These are phyloP conservation scores for Linderniella brevidens DNA, from an alignment of 257 asterid species.

Conservation along the genomic window DNA sequence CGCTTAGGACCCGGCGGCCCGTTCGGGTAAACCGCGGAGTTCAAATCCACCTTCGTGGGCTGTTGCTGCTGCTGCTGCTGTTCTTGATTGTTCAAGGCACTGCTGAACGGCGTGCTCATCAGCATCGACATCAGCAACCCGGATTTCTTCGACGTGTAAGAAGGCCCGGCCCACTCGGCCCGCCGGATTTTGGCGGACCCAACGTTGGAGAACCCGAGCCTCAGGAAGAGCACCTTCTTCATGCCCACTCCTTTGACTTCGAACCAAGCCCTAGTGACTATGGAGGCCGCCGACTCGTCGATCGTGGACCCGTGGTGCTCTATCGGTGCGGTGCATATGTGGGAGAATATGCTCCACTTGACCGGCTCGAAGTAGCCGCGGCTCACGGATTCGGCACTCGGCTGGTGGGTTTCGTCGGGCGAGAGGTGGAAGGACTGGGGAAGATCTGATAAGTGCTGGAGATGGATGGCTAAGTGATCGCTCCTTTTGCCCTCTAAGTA, in stretches of 20 bases:
- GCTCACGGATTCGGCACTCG: constrained; percentile 38
- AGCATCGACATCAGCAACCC: constrained; percentile 56
- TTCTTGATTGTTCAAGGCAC: constrained; percentile 26
- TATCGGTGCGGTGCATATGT: constrained; percentile 82
- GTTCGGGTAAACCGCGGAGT: constrained; percentile 75
- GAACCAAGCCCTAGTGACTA: constrained; percentile 76
- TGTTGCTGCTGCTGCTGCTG: constrained; percentile 32
- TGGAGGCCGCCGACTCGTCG: constrained; percentile 59
- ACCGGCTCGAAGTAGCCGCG: constrained; percentile 73
- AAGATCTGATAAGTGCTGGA: constrained; percentile 70
- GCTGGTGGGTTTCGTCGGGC: constrained; percentile 43
- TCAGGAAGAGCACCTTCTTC: constrained; percentile 74
- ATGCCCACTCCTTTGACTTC: constrained; percentile 70
- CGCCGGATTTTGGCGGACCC: constrained; percentile 57
- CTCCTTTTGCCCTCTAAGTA: constrained; percentile 84
- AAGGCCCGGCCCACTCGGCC: constrained; percentile 88
- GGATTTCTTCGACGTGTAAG: constrained; percentile 40
- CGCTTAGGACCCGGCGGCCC: constrained; percentile 77
- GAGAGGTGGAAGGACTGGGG: constrained; percentile 52
- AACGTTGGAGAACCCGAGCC: constrained; percentile 83
- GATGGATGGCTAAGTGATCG: constrained; percentile 81
- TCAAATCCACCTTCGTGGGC: constrained; percentile 49
- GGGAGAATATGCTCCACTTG: constrained; percentile 94
- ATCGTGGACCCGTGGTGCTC: constrained; percentile 53
- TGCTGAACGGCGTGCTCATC: constrained; percentile 59